Evolutionary conservation across 192 early-diverging fungal species (phyloP).

Genomic region (Umbelopsis ramanniana): DNA sequence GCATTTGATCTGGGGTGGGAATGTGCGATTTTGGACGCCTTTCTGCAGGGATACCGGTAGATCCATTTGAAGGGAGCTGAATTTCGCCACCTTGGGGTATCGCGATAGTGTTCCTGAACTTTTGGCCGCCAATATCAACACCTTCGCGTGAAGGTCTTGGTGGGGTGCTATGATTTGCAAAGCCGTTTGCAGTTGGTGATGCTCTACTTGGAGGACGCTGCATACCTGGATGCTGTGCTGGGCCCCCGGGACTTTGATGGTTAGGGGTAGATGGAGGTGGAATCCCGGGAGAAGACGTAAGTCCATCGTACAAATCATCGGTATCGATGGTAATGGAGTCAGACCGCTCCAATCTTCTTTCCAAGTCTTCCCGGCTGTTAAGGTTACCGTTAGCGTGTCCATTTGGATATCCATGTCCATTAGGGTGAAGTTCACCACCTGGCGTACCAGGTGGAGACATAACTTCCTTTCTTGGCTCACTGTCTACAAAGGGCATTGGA

Average conservation of each 20-base stretch:
- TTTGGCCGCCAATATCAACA: constrained; percentile 28
- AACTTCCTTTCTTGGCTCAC: constrained; percentile 14
- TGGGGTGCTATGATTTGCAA: constrained; percentile 35
- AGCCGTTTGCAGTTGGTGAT: constrained; percentile 25
- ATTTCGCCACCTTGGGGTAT: constrained; percentile 4
- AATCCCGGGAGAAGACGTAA: background rate
- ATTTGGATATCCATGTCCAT: background rate
- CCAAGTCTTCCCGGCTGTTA: constrained; percentile 24
- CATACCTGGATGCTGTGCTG: background rate
- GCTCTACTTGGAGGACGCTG: constrained; percentile 14
- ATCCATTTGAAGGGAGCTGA: background rate
- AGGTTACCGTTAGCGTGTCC: background rate
- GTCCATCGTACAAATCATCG: constrained; percentile 7
- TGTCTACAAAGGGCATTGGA: constrained; percentile 25
- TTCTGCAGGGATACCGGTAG: background rate
- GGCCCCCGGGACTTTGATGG: background rate
- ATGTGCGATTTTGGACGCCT: constrained; percentile 23
- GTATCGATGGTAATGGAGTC: background rate
- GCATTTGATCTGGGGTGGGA: constrained; percentile 17
- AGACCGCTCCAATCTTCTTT: constrained; percentile 17
- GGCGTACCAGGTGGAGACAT: background rate
- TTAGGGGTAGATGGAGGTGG: background rate
- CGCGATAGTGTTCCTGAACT: constrained; percentile 22
- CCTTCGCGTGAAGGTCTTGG: constrained; percentile 44
- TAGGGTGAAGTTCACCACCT: background rate